phyloP scores from a whole-genome alignment of 768 basidiomycete species.

The Lactifluus subvellereus region DNA sequence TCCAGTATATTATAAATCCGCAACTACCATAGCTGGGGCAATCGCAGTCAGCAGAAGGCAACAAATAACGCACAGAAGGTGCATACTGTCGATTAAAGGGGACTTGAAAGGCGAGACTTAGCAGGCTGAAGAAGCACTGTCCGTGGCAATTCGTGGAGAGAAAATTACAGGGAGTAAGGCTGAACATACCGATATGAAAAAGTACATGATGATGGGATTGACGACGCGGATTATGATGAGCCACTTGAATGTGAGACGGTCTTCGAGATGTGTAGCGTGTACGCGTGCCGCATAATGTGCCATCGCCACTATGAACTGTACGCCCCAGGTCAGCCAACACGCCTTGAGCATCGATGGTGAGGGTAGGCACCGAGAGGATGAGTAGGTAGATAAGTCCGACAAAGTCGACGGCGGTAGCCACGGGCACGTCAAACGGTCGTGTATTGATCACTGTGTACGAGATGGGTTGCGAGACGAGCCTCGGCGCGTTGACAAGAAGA shows the following conservation, averaged over 20 bases:
- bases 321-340: background rate
- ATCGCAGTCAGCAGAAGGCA: background rate
- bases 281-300: constrained; percentile 32
- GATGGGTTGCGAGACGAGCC: constrained; percentile 44
- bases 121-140: constrained; percentile 52
- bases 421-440: constrained; percentile 52
- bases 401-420: constrained; percentile 33
- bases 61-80: background rate
- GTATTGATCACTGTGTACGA: constrained; percentile 45
- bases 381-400: constrained; percentile 33
- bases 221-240: constrained; percentile 38
- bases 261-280: constrained; percentile 35
- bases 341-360: background rate
- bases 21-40: constrained; percentile 39
- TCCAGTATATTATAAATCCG: constrained; percentile 64
- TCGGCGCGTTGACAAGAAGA: constrained; percentile 44
- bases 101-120: constrained; percentile 55
- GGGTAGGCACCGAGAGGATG: constrained; percentile 27
- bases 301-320: constrained; percentile 16
- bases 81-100: constrained; percentile 45
- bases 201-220: constrained; percentile 38
- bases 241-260: constrained; percentile 35
- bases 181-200: constrained; percentile 27
- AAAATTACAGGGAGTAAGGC: background rate
- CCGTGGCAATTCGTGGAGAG: background rate